phyloP scores from a whole-genome alignment of 1,139 yeast genomes.

The Pichia sp. region DNA sequence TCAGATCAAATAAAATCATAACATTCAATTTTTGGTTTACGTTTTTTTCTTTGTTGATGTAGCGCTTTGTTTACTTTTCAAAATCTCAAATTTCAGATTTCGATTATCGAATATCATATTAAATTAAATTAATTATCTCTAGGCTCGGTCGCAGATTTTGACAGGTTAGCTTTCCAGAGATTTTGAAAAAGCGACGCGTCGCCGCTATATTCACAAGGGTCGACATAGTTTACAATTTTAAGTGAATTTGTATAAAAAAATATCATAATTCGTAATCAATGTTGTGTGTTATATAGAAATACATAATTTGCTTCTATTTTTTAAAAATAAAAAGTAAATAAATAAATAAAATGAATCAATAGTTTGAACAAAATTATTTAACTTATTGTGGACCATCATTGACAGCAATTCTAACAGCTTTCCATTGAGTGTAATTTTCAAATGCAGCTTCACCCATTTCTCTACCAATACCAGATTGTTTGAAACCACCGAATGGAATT shows the following conservation, averaged over 20 bases:
- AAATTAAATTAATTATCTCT: no score
- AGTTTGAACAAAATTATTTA: neutral
- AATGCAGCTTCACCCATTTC: slow-evolving; percentile 74
- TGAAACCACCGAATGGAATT: slow-evolving; percentile 76
- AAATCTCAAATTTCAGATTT: neutral
- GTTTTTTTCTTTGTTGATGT: neutral
- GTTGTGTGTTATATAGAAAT: neutral
- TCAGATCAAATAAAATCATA: neutral
- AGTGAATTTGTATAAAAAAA: neutral
- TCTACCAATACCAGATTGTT: slow-evolving; percentile 74
- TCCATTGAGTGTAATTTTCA: slow-evolving; percentile 64
- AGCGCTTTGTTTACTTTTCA: neutral
- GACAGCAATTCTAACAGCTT: slow-evolving; percentile 55
- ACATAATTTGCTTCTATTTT: neutral
- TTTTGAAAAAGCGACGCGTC: neutral
- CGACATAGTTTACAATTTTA: no score
- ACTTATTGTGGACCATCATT: slow-evolving; percentile 20
- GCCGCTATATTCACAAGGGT: neutral
- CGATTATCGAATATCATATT: no score
- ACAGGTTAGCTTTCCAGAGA: no score
- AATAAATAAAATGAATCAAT: neutral
- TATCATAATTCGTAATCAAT: neutral
- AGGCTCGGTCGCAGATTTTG: no score
- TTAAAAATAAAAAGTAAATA: neutral
- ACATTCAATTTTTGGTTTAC: neutral